Base-by-base conservation (phyloP, 2,329 filamentous ascomycete genomes). In the Fusarium nanum region DNA sequence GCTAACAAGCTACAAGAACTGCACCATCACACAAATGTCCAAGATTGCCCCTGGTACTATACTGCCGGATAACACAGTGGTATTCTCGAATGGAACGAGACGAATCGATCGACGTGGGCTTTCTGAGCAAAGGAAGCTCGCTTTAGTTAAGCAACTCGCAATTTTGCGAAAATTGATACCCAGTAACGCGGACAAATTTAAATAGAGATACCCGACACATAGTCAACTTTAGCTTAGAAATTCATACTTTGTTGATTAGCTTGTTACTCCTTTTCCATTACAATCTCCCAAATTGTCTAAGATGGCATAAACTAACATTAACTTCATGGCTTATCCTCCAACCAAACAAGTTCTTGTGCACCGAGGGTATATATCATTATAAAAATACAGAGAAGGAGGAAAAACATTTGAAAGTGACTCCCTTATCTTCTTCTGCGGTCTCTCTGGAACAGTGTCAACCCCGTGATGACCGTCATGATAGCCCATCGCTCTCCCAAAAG, bases 11-110 rank as follows among this genome's bases (percentile, higher is more conserved):
- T 77, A 41, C 47, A 79, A 91, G 84, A 87, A 93, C 76, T 91
- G 91, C 74, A 93, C 91, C 23, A 84, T 94, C 54, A 90, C 91
- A 10, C 86, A 91, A 0, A 84, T 88, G 63, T 90, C 87, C 25
- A 82, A 85, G 27, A 82, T 94, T 44, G 78, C 81, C 0, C 86
- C 88, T 12, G 86, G 87, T 1, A 86, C 88, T 32, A 80, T 83
- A 13, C 76, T 94, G 1, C 87, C 87, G 0, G 91, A 93, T 64
- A 89, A 87, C 76, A 91, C 89, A 0, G 91, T 94, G 7, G 82
- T 93, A 23, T 93, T 88, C 78, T 90, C 91, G 0, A 86, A 87
- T 60, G 90, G 90, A 27, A 82, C 83, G 70, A 83, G 84, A 68
- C 84, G 89, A 65, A 78, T 79, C 30, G 90, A 93, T 75, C 85